Conservation (phyloP, 2,329 filamentous ascomycete genomes). For the Sporothrix brasiliensis region DNA sequence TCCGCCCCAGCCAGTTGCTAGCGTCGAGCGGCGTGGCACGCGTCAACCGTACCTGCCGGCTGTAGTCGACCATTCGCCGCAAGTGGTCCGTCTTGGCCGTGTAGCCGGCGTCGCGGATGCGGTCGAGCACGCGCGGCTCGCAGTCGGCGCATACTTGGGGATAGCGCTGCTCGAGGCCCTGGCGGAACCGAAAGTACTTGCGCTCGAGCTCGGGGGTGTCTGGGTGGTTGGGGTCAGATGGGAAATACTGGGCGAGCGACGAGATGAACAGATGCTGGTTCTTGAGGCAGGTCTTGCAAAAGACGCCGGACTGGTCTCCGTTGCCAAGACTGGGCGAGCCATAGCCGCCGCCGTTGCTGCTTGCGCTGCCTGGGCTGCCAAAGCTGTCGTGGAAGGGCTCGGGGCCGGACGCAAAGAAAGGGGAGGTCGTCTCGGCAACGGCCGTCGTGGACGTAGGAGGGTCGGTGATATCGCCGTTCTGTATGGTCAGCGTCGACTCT, state of each 20-base stretch:
- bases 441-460: constrained; percentile 68
- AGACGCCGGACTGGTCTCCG: constrained; percentile 45
- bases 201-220: constrained; percentile 70
- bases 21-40: constrained; percentile 49
- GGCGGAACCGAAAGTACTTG: constrained; percentile 69
- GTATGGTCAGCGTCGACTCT: constrained; percentile 1
- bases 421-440: constrained; percentile 47
- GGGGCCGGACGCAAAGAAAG: constrained; percentile 53
- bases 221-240: constrained; percentile 64
- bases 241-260: constrained; percentile 77
- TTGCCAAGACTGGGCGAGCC: neutral
- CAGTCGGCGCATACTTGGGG: constrained; percentile 86
- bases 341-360: neutral
- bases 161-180: constrained; percentile 76
- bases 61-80: constrained; percentile 72
- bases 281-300: constrained; percentile 78
- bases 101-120: constrained; percentile 73
- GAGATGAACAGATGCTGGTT: constrained; percentile 84
- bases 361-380: constrained; percentile 37
- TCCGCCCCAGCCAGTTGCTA: constrained; percentile 48
- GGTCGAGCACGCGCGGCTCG: constrained; percentile 70
- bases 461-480: constrained; percentile 89
- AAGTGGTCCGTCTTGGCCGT: constrained; percentile 82
- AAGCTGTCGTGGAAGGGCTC: constrained; percentile 41
- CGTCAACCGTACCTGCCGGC: constrained; percentile 50